These are phyloP conservation scores for Solanum hybrid DNA, from an alignment of 305 asterid genomes.

Conservation along the genomic window DNA sequence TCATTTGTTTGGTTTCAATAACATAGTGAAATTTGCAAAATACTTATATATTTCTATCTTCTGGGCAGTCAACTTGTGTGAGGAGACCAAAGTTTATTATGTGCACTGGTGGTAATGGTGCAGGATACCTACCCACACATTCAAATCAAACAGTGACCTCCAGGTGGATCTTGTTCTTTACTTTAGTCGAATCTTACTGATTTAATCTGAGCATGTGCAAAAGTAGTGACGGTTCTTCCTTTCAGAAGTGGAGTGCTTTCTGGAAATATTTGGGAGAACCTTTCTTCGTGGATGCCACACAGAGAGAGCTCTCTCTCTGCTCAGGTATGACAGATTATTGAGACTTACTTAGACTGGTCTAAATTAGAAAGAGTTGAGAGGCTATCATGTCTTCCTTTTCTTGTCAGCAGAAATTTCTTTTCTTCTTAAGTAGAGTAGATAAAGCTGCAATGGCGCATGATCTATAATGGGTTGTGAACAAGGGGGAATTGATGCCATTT, in stretches of 20 bases:
- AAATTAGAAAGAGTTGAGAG: background rate
- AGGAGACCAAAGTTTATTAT: conserved; percentile 85
- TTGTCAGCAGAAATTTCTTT: background rate
- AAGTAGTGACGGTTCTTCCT: conserved; percentile 11
- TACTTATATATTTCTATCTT: background rate
- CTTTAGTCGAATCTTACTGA: background rate
- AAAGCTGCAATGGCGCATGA: background rate
- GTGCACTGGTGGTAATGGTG: conserved; percentile 66
- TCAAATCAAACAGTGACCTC: conserved; percentile 56
- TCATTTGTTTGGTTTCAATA: background rate
- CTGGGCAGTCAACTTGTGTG: conserved; percentile 56
- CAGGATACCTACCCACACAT: conserved; percentile 77
- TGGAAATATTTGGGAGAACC: conserved; percentile 72
- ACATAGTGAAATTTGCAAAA: background rate
- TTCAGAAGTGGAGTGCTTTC: conserved; percentile 57
- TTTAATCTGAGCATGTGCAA: background rate
- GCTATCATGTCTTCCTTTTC: background rate
- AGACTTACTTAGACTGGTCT: background rate
- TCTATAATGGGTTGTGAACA: background rate
- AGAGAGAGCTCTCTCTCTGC: conserved; percentile 38
- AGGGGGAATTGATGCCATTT: background rate
- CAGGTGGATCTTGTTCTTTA: conserved; percentile 26
- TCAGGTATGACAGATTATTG: conserved; percentile 32
- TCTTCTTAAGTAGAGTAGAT: background rate
- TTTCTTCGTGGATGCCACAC: conserved; percentile 82